Base-by-base conservation (phyloP, 164 flowering plant genomes). In the Sextonia rubra region DNA sequence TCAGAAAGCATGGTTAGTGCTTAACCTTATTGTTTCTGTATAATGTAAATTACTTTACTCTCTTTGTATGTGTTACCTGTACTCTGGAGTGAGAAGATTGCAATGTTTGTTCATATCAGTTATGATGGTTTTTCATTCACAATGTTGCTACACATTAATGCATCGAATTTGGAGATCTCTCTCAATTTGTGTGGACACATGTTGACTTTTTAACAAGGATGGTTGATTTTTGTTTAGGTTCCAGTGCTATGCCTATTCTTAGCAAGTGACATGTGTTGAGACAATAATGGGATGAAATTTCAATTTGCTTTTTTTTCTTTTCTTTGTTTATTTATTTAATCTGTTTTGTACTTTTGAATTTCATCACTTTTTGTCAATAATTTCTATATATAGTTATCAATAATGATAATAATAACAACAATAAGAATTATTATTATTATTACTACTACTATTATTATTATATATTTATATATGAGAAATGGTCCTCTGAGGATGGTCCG, bases 1-100 rank as follows among this genome's bases (percentile, higher is more conserved):
- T 85, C 93, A 62, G 99, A 96, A 78, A 85, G 86, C 88, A 87
- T 93, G 97, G 99, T 93, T 47, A 81, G 95, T 87, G 52, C 60
- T 32, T 81, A 23, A 26, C 32, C 9, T 44, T 44, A 29, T 56
- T 18, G 5, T 22, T 29, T 25, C 60, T 32, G 55, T 11, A 37
- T 9, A 6, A 12, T 67, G 56, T 48, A 32, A 15, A 15, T 49
- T 49, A 49, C 27, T 24, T 23, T 25, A 11, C 17, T 20, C 18
- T 6, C 22, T 15, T 15, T 18, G 47, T 56, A 37, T 79, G 58
- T 18, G 58, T 15, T 15, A 52, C 11, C 49, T n/a, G n/a, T n/a
- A n/a, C n/a, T 37, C 11, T 37, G 44, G 44, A 37, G 44, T 2
- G 8, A 37, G 44, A 37, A 37, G 44, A 37, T 9, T 37, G 44